Base-by-base conservation (phyloP, 1,284 basidiomycete species). In the Xerocomus nothofagi region DNA sequence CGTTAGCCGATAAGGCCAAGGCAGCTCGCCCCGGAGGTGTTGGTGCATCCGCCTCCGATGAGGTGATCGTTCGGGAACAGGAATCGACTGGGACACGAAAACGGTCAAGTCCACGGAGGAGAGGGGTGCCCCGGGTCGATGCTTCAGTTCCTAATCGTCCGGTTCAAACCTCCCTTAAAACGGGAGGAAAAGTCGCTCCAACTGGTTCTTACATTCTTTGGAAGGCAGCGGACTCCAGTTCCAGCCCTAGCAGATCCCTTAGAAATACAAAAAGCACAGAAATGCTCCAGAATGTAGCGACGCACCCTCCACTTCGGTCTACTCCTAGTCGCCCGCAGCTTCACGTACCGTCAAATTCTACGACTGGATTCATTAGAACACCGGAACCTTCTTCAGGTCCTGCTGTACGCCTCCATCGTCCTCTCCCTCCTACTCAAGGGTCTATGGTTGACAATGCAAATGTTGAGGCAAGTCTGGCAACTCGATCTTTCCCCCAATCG, bases 261-360 rank as follows among this genome's bases (percentile, higher is more conserved):
- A 68, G 65, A 54, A 63, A 60, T 29, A 51, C 62, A 20, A 69
- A 51, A 51, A 67, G 65, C 33, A 54, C 66, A 36, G 65, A 67
- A 36, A 52, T 57, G 47, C 61, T 66, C 18, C 66, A 65, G 37
- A 56, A 49, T 24, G 10, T 48, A 17, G 47, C 54, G 2, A 53
- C 54, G 1, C 39, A 43, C 6, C 52, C 59, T 2, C 54, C 54
- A 11, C 68, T 69, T 43, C 59, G 60, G 32, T 32, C 56, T 24
- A 57, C 63, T 39, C 66, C 68, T 15, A 68, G 68, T 38, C 67
- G 65, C 18, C 62, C 52, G 4, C 65, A 61, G 17, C 56, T 68
- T 40, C 54, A 54, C 24, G 53, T 51, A 14, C 24, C 63, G 10
- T 61, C 65, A 12, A 49, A 50, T 42, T 60, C 64, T 17, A 41